These are phyloP conservation scores for Leccinum longicurvipes DNA, from an alignment of 768 basidiomycete species.

Conservation along the genomic window DNA sequence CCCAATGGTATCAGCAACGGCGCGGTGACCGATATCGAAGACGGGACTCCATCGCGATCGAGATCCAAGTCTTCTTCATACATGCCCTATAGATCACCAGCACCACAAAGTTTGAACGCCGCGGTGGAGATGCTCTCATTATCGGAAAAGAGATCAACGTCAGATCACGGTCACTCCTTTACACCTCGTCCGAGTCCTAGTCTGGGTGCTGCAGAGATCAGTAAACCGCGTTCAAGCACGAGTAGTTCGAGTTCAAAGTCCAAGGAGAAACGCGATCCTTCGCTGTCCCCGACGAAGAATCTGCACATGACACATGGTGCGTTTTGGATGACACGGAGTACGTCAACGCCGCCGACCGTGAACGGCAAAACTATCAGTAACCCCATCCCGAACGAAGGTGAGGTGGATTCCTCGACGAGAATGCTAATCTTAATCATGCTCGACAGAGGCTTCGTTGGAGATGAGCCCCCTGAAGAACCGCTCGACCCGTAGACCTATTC, in stretches of 20 bases:
- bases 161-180: conserved; percentile 26
- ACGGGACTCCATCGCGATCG: conserved; percentile 43
- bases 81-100: conserved; percentile 51
- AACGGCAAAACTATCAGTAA: conserved; percentile 65
- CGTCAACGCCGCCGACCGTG: conserved; percentile 41
- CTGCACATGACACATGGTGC: conserved; percentile 36
- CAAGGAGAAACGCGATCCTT: conserved; percentile 32
- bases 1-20: conserved; percentile 25
- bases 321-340: conserved; percentile 34
- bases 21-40: conserved; percentile 27
- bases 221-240: conserved; percentile 31
- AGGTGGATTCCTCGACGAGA: conserved; percentile 14
- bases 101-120: conserved; percentile 69
- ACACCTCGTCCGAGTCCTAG: conserved; percentile 17
- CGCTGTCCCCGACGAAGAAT: conserved; percentile 45
- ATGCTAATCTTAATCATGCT: conserved; percentile 1
- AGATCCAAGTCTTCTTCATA: conserved; percentile 55
- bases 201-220: conserved; percentile 18
- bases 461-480: conserved; percentile 77
- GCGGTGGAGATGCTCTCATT: conserved; percentile 60
- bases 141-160: conserved; percentile 28
- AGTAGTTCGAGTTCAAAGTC: conserved; percentile 26
- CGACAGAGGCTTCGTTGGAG: conserved; percentile 58
- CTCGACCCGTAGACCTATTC: conserved; percentile 58
- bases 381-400: conserved; percentile 71